Percentiles rank a stretch among this genome's conserved stretches.
Evolutionary conservation across 139 green algal genomes (phyloP).

Genomic region (Medakamo hakoo): DNA sequence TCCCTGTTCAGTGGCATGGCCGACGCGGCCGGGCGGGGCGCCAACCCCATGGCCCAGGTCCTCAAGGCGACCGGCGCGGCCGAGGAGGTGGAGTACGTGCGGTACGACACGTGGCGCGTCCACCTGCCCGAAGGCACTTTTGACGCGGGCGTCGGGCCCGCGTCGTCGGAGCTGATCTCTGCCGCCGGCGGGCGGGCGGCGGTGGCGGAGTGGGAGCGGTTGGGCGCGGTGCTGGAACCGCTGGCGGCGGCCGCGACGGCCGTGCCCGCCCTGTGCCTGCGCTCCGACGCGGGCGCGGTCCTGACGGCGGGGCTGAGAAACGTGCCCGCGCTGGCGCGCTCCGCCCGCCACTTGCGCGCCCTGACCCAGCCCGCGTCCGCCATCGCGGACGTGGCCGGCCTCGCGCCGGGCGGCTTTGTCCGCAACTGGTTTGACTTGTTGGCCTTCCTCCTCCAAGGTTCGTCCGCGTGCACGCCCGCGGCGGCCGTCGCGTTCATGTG

Average conservation of each 20-base stretch:
- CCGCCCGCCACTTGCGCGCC: slow-evolving; percentile 22
- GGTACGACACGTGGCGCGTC: slow-evolving; percentile 91
- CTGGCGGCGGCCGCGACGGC: slow-evolving; percentile 56
- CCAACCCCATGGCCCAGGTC: slow-evolving; percentile 70
- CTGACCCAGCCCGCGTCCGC: slow-evolving; percentile 71
- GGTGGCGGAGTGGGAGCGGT: slow-evolving; percentile 28
- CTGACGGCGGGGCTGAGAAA: slow-evolving; percentile 58
- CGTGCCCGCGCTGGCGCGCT: slow-evolving; percentile 37
- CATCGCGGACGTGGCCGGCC: slow-evolving; percentile 28
- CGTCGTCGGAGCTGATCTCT: slow-evolving; percentile 43
- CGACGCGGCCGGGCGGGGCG: slow-evolving; percentile 17
- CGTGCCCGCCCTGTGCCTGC: no score
- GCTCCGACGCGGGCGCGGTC: no score
- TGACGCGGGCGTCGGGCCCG: slow-evolving; percentile 4
- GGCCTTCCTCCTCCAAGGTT: slow-evolving; percentile 84
- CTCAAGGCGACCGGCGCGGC: slow-evolving; percentile 56
- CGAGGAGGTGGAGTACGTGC: slow-evolving; percentile 54
- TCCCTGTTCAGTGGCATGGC: slow-evolving; percentile 58
- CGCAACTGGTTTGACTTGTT: slow-evolving; percentile 89
- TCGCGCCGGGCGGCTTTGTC: slow-evolving; percentile 68
- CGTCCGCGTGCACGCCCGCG: slow-evolving; percentile 79
- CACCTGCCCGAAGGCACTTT: slow-evolving; percentile 43
- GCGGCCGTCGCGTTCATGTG: slow-evolving; percentile 93
- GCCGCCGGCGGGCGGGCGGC: slow-evolving; percentile 22
- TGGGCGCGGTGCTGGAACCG: slow-evolving; percentile 69